Conservation (phyloP, 257 asterid species). For the Solanum clarkiae region DNA sequence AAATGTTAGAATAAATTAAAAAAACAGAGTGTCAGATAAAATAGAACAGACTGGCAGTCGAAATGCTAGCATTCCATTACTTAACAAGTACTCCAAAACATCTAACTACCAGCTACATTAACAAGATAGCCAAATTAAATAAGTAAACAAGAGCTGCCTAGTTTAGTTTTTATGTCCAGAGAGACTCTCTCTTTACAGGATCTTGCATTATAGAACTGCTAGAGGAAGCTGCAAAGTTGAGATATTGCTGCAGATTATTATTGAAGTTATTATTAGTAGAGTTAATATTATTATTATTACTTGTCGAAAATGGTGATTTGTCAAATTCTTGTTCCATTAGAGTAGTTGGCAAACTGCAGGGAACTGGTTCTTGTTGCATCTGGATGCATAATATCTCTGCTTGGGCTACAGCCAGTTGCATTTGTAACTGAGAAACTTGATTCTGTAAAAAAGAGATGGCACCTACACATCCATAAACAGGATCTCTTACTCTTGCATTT, state of each 20-base stretch:
- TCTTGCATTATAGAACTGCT: conserved; percentile 50
- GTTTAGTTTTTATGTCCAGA: conserved; percentile 38
- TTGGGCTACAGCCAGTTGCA: conserved; percentile 77
- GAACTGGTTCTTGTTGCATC: conserved; percentile 45
- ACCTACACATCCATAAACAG: conserved; percentile 85
- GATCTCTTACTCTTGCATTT: conserved; percentile 77
- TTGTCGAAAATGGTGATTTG: conserved; percentile 28
- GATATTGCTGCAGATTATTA: conserved; percentile 59
- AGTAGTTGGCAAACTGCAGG: conserved; percentile 6
- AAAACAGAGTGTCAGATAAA: background rate
- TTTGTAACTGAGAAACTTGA: conserved; percentile 74
- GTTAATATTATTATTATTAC: conserved; percentile 3
- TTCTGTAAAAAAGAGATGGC: conserved; percentile 72
- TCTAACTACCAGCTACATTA: background rate
- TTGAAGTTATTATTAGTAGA: conserved; percentile 20
- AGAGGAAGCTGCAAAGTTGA: conserved; percentile 39
- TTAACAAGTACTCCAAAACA: background rate
- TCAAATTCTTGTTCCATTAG: conserved; percentile 22
- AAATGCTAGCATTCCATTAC: background rate
- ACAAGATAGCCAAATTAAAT: background rate
- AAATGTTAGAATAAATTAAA: background rate
- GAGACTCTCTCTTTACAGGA: conserved; percentile 85
- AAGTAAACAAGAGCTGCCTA: background rate
- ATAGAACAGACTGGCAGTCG: background rate
- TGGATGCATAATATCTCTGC: conserved; percentile 82